Percentiles rank a stretch among this genome's conserved stretches.
These are phyloP conservation scores for Plasmodium yoelii DNA, from an alignment of 169 alveolate species.

Conservation along the genomic window DNA sequence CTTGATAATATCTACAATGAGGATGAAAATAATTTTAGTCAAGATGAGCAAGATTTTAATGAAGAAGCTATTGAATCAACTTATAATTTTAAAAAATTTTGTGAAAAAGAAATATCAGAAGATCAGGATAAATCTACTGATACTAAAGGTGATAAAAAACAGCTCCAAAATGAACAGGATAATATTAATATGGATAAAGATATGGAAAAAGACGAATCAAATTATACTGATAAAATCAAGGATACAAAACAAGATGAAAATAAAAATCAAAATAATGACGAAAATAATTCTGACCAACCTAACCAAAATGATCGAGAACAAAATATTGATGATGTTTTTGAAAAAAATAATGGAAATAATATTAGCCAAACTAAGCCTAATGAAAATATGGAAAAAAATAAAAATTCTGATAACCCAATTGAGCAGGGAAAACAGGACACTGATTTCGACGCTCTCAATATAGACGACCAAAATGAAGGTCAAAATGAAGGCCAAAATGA, in stretches of 20 bases:
- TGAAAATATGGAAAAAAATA: neutral
- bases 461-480: neutral
- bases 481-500: too few species aligned
- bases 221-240: conserved; percentile 76
- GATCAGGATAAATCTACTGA: conserved; percentile 79
- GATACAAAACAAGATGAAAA: conserved; percentile 75
- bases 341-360: conserved; percentile 29
- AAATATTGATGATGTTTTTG: conserved; percentile 79
- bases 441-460: too few species aligned
- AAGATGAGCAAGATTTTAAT: conserved; percentile 79
- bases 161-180: conserved; percentile 79
- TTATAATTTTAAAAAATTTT: conserved; percentile 82
- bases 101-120: conserved; percentile 80
- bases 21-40: conserved; percentile 80
- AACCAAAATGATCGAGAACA: conserved; percentile 49
- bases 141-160: conserved; percentile 80
- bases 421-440: conserved; percentile 9
- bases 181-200: conserved; percentile 77
- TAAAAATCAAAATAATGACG: conserved; percentile 65
- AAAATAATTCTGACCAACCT: conserved; percentile 41
- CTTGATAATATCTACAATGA: conserved; percentile 78
- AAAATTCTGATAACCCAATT: conserved; percentile 6
- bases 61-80: conserved; percentile 84
- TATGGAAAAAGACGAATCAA: conserved; percentile 49
- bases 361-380: conserved; percentile 33